These are phyloP conservation scores for Mycena galericulata DNA, from an alignment of 768 basidiomycete species.

Conservation along the genomic window DNA sequence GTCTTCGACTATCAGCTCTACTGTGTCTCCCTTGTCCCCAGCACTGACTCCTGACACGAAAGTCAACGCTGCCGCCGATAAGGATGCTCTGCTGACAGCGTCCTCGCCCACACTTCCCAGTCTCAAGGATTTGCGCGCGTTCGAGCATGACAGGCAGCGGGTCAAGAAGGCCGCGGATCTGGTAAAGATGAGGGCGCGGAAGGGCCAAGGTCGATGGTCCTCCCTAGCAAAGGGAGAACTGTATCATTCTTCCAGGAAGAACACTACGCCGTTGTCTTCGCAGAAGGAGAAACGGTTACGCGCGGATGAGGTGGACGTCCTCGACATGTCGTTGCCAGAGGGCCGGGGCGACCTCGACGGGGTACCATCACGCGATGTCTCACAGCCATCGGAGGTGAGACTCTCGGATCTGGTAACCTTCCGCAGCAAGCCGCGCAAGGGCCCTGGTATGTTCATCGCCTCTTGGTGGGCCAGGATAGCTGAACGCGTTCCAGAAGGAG, in stretches of 20 bases:
- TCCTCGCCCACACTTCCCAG: constrained; percentile 35
- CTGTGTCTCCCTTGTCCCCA: constrained; percentile 18
- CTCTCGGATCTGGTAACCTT: constrained; percentile 48
- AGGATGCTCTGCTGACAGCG: constrained; percentile 29
- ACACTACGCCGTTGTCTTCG: constrained; percentile 13
- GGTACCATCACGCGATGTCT: constrained; percentile 17
- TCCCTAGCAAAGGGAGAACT: constrained; percentile 32
- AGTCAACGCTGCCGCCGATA: constrained; percentile 30
- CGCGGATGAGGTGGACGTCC: constrained; percentile 33
- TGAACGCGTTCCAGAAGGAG: constrained; percentile 51
- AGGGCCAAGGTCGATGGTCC: constrained; percentile 38
- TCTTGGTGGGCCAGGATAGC: constrained; percentile 3
- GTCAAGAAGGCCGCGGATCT: constrained; percentile 57
- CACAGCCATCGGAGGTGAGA: constrained; percentile 44
- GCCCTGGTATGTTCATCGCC: constrained; percentile 50
- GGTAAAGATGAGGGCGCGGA: constrained; percentile 50
- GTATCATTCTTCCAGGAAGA: constrained; percentile 32
- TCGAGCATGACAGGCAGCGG: constrained; percentile 63
- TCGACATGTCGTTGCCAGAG: constrained; percentile 29
- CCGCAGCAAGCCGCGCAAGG: constrained; percentile 57
- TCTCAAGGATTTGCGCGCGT: constrained; percentile 58
- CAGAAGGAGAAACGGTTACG: constrained; percentile 36
- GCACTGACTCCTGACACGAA: constrained; percentile 25
- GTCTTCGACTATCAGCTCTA: constrained; percentile 29
- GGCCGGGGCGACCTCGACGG: constrained; percentile 21